These are phyloP conservation scores for Rhododendron kiyosumense DNA, from an alignment of 148 eudicot species.

Conservation along the genomic window DNA sequence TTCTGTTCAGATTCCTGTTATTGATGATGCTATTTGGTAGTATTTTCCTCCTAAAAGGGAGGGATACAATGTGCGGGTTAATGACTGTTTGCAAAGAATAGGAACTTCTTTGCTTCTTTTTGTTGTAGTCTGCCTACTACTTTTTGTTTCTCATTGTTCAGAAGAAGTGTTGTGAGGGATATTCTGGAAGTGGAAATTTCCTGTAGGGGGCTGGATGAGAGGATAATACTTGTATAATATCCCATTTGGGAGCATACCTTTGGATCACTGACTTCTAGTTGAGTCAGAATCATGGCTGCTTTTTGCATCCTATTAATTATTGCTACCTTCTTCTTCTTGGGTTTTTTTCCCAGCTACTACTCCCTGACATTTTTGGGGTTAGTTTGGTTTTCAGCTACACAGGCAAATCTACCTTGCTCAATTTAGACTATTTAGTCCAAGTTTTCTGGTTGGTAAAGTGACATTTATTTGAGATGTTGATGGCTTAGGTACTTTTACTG, in stretches of 20 bases:
- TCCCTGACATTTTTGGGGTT: not conserved
- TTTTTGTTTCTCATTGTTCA: not conserved
- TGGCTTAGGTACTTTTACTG: not conserved
- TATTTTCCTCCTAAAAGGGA: not conserved
- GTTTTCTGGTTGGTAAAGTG: not conserved
- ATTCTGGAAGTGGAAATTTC: not conserved
- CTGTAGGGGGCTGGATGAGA: not conserved
- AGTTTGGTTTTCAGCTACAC: not conserved
- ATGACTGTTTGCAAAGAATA: not conserved
- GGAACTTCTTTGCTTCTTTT: not conserved
- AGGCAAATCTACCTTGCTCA: not conserved
- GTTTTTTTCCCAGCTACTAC: not conserved
- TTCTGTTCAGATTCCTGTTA: not conserved
- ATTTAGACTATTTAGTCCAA: not conserved
- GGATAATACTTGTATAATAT: not conserved
- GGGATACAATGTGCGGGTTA: not conserved
- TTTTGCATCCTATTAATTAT: not conserved
- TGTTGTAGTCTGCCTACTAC: not conserved
- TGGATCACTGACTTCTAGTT: not conserved
- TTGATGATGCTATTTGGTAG: not conserved
- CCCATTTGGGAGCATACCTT: not conserved
- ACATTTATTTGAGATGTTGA: slow-evolving; percentile 3
- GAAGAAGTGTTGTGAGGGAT: not conserved
- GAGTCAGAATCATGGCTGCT: not conserved
- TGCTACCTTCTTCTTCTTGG: not conserved